A percentile compares a stretch with the other conserved stretches of the same genome.
Conservation (phyloP, 208 protist genomes). For the Leptomonas pyrrhocoris region DNA sequence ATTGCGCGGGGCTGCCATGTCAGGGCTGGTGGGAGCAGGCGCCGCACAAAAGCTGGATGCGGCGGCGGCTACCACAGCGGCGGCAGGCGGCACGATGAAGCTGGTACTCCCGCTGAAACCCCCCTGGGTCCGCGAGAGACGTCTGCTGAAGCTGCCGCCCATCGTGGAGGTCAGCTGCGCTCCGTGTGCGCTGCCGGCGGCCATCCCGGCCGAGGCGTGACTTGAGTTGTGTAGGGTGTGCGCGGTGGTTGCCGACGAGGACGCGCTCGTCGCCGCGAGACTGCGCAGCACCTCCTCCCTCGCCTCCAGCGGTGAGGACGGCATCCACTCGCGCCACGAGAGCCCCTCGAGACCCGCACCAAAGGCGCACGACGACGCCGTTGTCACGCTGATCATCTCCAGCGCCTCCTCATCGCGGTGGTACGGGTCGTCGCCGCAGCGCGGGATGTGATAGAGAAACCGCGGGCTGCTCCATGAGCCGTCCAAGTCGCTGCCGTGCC, state of each 20-base stretch:
- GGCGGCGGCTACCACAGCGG: neutral
- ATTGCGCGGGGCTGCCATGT: conserved; percentile 24
- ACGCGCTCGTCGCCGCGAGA: neutral
- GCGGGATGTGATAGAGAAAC: conserved; percentile 25
- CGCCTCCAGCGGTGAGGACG: conserved; percentile 13
- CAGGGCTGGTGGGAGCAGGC: neutral
- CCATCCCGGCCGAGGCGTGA: neutral
- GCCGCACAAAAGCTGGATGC: too few relatives aligned
- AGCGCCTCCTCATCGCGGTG: conserved; percentile 59
- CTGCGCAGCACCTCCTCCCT: conserved; percentile 19
- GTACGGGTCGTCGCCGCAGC: conserved; percentile 52
- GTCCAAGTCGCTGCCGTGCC: conserved; percentile 1
- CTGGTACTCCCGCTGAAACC: neutral
- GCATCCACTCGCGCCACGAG: conserved; percentile 33
- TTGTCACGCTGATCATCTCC: conserved; percentile 55
- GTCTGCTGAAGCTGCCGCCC: neutral
- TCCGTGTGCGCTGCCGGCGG: conserved; percentile 3
- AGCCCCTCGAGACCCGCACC: conserved; percentile 48
- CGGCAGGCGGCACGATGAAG: conserved; percentile 2
- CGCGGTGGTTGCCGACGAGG: neutral
- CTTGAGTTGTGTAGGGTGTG: neutral
- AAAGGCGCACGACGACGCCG: conserved; percentile 58
- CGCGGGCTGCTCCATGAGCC: conserved; percentile 6
- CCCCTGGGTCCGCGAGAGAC: neutral
- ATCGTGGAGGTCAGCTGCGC: neutral